Evolutionary conservation across 2,329 filamentous ascomycete species (phyloP), one percentile per base, ranked within the genome.

Genomic region (Atkinsonella texensis): DNA sequence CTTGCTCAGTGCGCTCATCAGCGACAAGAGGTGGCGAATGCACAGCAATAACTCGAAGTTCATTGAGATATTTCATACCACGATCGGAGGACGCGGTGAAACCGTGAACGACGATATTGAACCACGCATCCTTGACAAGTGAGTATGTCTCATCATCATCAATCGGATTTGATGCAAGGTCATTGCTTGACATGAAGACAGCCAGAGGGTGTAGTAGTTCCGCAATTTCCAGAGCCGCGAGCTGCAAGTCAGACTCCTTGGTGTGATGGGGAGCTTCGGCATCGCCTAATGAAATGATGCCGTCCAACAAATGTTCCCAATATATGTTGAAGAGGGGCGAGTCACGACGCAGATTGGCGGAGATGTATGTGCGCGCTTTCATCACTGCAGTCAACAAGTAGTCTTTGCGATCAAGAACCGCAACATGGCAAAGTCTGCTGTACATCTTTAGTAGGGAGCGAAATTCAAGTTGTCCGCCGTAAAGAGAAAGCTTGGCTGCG

Each of bases 91-190:
- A 78, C 11, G 85, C 75, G 10, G 83, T 84, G 64, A 97, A 95
- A 4, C 90, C 93, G 65, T 98, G 93, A 0, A 95, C 86, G 20
- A 90, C 87, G 55, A 97, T 89, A 62, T 98, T 99, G 71, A 96
- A 97, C 93, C 93, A 99, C 5, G 89, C 88, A 73, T 98, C 90
- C 49, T 91, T 83, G 58, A 93, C 79, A 52, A 94, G 71, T 28
- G 81, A 79, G 55, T 86, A 78, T 8, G 81, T 80, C 53, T 91
- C 83, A 49, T 90, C 85, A 49, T 85, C 79, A 51, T 70, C 69
- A 10, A 71, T 58, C 35, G 68, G 71, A 43, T 72, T 68, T 18
- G 72, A 68, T 20, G 70, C 73, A 55, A 83, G 67, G 52, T 83
- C 75, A 56, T 83, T 79, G 33, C 72, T 74, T 9, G 88, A 84